Evolutionary conservation across 1,284 basidiomycete genomes (phyloP), one percentile per base, ranked within the genome.

Genomic region (Schizophyllum amplum): DNA sequence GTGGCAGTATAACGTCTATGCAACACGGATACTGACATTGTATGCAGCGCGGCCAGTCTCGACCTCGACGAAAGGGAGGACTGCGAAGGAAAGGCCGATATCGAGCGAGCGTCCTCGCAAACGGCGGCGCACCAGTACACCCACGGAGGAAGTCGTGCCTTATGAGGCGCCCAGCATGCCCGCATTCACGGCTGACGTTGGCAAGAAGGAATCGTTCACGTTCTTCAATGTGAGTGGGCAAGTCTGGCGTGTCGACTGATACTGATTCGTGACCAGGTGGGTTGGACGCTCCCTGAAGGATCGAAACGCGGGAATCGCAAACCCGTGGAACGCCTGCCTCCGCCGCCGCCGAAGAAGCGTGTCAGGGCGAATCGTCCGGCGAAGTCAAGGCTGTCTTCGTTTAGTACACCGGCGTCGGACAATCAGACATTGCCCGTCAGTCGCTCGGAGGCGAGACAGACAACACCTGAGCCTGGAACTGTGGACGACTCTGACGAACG

Each of bases 211-310:
- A 56, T 87, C 87, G 46, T 97, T 96, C 77, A 82, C 76, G 66
- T 74, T 87, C 71, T 97, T 96, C 72, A 86, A 42, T 42, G 33
- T 42, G 33, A 42, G 33, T 9, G n/a, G n/a, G n/a, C n/a, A n/a
- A n/a, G n/a, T n/a, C n/a, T n/a, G n/a, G n/a, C n/a, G n/a, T n/a
- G n/a, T n/a, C n/a, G n/a, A n/a, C n/a, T n/a, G n/a, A n/a, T n/a
- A n/a, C n/a, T n/a, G n/a, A n/a, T n/a, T n/a, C n/a, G n/a, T n/a
- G n/a, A 13, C 27, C 27, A 97, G 62, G 74, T 78, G 21, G 94
- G 94, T 1, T 97, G 94, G 94, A 92, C 96, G 17, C 72, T 96
- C 17, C 90, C 92, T 7, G 63, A 83, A 7, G 90, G 87, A 25
- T 79, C 82, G 50, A 81, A 82, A 63, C 77, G 84, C 42, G 79